Evolutionary conservation across 805 yeast genomes (phyloP), one percentile per base, ranked within the genome.

Genomic region (Spathaspora gorwiae): DNA sequence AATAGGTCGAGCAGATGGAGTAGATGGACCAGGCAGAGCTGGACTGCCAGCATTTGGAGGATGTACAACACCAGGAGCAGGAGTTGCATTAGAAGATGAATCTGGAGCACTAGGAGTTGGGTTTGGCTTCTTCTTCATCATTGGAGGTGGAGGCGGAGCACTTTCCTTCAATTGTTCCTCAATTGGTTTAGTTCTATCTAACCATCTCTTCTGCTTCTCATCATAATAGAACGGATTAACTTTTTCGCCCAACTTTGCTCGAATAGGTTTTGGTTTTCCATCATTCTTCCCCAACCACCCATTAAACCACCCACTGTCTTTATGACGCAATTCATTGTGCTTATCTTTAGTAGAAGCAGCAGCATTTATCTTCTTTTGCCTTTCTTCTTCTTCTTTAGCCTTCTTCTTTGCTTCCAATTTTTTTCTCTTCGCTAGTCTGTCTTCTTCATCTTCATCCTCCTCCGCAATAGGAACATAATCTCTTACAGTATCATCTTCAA

Each of bases 171-270:
- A 65, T 54, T 82, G 82, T 40, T 84, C 90, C 58, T 80, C 94
- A 41, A 77, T 72, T 26, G 83, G 78, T 4, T 79, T 80, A 50
- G 80, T 78, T 45, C 78, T 79, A 58, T 88, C 83, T 43, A 94
- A 80, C 97, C 97, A 94, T 56, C 96, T 78, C 60, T 84, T 83
- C 58, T 85, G 75, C 47, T 85, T 80, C 55, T 87, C 92, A 66
- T 90, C 96, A 61, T 81, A 94, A 56, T 79, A 77, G 59, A 94
- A 84, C 13, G 78, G 70, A 58, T 75, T 84, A 10, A 38, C 46
- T 47, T 81, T 76, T 46, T 85, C 87, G 10, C 98, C 99, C 43
- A 94, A 67, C 53, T 94, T 89, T 33, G 97, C 98, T 51, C 80
- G 79, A 49, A 83, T 76, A 0, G 90, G 86, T 57, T 87, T 87